Evolutionary conservation across 257 asterid genomes (phyloP).

Genomic region (Thymus quinquecostatus): DNA sequence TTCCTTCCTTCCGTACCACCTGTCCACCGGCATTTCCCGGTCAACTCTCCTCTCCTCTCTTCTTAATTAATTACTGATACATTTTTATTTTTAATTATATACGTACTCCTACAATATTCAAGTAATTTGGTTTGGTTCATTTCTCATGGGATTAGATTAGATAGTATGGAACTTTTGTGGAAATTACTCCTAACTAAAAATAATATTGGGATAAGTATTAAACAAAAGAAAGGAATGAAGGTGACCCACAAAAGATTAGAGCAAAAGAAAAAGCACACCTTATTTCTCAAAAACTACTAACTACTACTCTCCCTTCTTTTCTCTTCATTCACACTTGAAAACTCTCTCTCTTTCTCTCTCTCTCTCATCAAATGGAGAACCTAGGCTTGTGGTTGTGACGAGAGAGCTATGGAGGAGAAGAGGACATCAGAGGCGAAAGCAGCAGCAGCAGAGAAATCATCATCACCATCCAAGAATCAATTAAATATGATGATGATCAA

Average conservation of each 20-base stretch:
- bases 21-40: constrained; percentile 64
- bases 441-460: constrained; percentile 4
- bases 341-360: constrained; percentile 31
- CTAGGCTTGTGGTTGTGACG: constrained; percentile 27
- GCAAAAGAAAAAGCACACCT: constrained; percentile 18
- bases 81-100: too few relatives aligned
- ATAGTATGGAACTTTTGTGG: too few relatives aligned
- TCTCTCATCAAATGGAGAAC: constrained; percentile 34
- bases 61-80: too few relatives aligned
- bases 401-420: constrained; percentile 37
- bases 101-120: too few relatives aligned
- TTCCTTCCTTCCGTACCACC: constrained; percentile 47
- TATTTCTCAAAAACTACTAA: constrained; percentile 8
- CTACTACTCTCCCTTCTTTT: not conserved
- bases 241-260: constrained; percentile 15
- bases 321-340: constrained; percentile 48
- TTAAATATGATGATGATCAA: not conserved
- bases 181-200: too few relatives aligned
- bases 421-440: constrained; percentile 13
- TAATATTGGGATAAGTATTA: not conserved
- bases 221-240: constrained; percentile 21
- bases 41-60: constrained; percentile 32
- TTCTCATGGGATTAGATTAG: too few relatives aligned
- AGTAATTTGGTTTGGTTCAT: too few relatives aligned
- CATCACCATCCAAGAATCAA: constrained; percentile 19